Evolutionary conservation across 257 asterid genomes (phyloP).

Genomic region (Primulina tabacum): DNA sequence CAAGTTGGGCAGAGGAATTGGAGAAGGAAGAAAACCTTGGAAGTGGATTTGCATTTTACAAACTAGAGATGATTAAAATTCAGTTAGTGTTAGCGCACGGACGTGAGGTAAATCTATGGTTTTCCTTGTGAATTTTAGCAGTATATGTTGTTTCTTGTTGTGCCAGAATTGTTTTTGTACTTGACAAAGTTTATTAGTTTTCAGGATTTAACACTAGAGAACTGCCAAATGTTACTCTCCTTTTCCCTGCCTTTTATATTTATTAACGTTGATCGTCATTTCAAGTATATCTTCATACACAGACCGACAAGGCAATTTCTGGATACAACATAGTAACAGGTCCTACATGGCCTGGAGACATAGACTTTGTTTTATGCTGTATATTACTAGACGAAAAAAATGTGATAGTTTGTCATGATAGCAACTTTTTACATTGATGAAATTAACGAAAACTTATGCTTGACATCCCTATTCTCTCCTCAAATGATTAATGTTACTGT

Average conservation of each 20-base stretch:
- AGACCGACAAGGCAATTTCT: not conserved
- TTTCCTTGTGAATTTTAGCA: conserved; percentile 14
- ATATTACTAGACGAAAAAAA: not conserved
- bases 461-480: not conserved
- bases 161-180: conserved; percentile 10
- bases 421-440: not conserved
- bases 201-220: not conserved
- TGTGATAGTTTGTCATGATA: not conserved
- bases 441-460: not conserved
- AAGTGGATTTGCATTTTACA: conserved; percentile 85
- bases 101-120: conserved; percentile 45
- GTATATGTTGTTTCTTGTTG: conserved; percentile 8
- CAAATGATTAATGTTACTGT: not conserved
- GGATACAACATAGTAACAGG: not conserved
- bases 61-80: conserved; percentile 81
- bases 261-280: not conserved
- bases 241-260: not conserved
- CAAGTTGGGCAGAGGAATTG: conserved; percentile 61
- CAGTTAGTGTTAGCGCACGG: conserved; percentile 79
- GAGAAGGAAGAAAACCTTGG: conserved; percentile 69
- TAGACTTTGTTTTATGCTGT: conserved; percentile 1
- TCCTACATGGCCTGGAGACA: not conserved
- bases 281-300: not conserved
- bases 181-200: not conserved
- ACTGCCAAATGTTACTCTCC: not conserved